Evolutionary conservation across 2,329 filamentous ascomycete genomes (phyloP).

Genomic region (Aureobasidium uvarum): DNA sequence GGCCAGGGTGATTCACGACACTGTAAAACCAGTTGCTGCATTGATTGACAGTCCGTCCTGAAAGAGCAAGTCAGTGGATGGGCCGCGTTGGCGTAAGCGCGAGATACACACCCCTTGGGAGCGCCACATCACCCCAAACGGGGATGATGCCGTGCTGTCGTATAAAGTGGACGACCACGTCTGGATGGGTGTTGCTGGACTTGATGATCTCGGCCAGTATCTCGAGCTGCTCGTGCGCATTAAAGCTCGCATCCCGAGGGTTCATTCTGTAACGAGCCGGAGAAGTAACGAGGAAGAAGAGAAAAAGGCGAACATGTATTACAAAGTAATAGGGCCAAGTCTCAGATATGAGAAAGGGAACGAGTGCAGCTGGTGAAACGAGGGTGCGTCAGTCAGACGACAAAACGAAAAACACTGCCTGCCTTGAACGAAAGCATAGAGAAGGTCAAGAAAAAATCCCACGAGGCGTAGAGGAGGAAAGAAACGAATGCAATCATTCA

Average conservation of each 20-base stretch:
- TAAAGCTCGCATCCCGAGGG: conserved; percentile 22
- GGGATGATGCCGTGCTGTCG: conserved; percentile 46
- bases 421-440: conserved; percentile 23
- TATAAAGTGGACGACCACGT: conserved; percentile 47
- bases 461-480: not conserved
- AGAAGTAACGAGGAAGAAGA: conserved; percentile 22
- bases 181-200: conserved; percentile 45
- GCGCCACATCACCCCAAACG: conserved; percentile 50
- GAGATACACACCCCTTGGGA: conserved; percentile 49
- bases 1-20: conserved; percentile 22
- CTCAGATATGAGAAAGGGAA: conserved; percentile 24
- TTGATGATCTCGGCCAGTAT: conserved; percentile 56
- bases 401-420: conserved; percentile 20
- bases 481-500: not conserved
- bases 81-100: conserved; percentile 14
- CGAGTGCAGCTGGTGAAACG: conserved; percentile 26
- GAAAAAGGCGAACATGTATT: conserved; percentile 27
- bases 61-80: conserved; percentile 25
- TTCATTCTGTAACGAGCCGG: conserved; percentile 25
- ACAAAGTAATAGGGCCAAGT: conserved; percentile 22
- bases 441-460: conserved; percentile 10
- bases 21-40: conserved; percentile 35
- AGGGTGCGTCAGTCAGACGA: conserved; percentile 26
- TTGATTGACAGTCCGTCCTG: conserved; percentile 40
- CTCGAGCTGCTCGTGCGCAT: conserved; percentile 35